phyloP scores from a whole-genome alignment of 352 stramenopile genomes.

The Globisporangium polare region DNA sequence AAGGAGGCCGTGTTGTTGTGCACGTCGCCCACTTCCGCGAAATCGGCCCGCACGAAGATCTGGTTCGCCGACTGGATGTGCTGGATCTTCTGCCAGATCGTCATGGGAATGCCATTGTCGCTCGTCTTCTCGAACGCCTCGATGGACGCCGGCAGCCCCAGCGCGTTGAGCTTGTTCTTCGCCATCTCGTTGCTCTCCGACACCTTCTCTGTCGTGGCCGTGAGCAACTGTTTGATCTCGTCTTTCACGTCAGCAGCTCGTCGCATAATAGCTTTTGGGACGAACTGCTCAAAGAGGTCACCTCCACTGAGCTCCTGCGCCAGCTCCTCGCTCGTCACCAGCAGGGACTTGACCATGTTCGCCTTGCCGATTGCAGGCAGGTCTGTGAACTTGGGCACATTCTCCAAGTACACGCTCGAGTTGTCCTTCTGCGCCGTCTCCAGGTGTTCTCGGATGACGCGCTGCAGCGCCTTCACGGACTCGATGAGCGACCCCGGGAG shows the following conservation, averaged over 20 bases:
- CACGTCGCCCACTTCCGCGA: background rate
- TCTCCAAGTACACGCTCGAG: conserved; percentile 77
- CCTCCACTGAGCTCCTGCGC: conserved; percentile 44
- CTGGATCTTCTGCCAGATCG: conserved; percentile 54
- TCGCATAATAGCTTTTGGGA: conserved; percentile 49
- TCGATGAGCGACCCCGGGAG: conserved; percentile 50
- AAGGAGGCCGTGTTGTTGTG: conserved; percentile 23
- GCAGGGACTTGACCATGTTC: conserved; percentile 60
- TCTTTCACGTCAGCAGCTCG: conserved; percentile 44
- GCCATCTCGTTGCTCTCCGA: conserved; percentile 41
- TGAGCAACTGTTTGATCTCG: conserved; percentile 42
- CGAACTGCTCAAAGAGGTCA: conserved; percentile 71
- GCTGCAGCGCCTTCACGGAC: conserved; percentile 51
- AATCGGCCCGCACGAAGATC: conserved; percentile 15
- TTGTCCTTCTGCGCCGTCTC: conserved; percentile 73
- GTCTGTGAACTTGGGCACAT: conserved; percentile 53
- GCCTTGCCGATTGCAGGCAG: conserved; percentile 56
- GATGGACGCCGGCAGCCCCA: conserved; percentile 72
- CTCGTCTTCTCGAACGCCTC: conserved; percentile 70
- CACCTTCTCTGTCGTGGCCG: conserved; percentile 35
- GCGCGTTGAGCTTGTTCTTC: conserved; percentile 46
- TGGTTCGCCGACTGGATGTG: conserved; percentile 33
- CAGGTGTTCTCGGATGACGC: conserved; percentile 52
- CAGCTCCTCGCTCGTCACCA: conserved; percentile 45
- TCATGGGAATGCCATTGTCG: conserved; percentile 49